Evolutionary conservation across 495 filamentous ascomycete genomes (phyloP), one percentile per base, ranked within the genome.

Genomic region (Lichenothelia convexa): DNA sequence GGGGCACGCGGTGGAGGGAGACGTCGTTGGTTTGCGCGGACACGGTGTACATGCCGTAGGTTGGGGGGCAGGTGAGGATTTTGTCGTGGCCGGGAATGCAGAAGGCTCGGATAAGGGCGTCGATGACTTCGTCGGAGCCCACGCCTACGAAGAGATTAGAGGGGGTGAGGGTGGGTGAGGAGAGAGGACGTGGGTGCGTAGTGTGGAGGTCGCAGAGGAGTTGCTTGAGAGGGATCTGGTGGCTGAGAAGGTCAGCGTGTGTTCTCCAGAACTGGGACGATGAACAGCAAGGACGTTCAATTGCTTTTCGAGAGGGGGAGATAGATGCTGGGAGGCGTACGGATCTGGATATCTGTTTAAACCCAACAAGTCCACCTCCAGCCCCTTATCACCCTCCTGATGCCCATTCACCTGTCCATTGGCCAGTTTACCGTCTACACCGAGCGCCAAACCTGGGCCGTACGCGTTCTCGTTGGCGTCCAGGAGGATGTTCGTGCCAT

Each of bases 391-490:
- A 22, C 48, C 41, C 9, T 61, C 48, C 51, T 18, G 47, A 44
- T n/a, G 22, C 5, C 54, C 57, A 45, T 51, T 38, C 30, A 51
- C 54, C 16, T 47, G 45, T 26, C 53, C 53, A 15, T 56, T 50
- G 15, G 55, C 57, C 11, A 70, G 57, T 23, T 61, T 58, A n/a
- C 63, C 64, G 35, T 64, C 50, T 9, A 45, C 40, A 34, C 54
- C 60, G 35, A 73, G 38, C 6, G 57, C 58, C 26, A 85, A 57
- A 11, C 73, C 70, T 1, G 89, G 86, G 1, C 91, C 89, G 57
- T 77, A 93, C 35, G 89, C 85, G 53, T 95, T 97, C 57, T 97
- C 89, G 46, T 97, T 97, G 39, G 91, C 89, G 51, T 97, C 89
- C 40, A 97, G 79, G 20, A 97, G 73, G 39, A 95, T 76, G 53